phyloP scores from a whole-genome alignment of 768 basidiomycete genomes.

The Cystobasidium ongulense region DNA sequence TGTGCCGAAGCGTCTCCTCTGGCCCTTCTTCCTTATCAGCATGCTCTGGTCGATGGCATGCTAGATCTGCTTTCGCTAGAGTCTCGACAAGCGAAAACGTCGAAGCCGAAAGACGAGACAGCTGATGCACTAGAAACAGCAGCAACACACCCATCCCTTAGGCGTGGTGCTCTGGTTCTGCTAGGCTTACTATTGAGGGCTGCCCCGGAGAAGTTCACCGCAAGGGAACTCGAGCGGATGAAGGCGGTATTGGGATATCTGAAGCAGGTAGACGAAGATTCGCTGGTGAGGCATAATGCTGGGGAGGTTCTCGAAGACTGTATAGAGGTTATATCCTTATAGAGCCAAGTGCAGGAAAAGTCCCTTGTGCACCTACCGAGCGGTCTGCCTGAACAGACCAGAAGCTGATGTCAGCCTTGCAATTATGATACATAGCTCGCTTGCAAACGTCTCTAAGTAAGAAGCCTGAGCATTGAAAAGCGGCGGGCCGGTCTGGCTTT shows the following conservation, averaged over 20 bases:
- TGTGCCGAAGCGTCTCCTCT: conserved; percentile 60
- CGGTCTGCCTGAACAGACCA: not conserved
- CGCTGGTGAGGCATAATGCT: conserved; percentile 51
- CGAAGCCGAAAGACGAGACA: conserved; percentile 43
- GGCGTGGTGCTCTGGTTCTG: conserved; percentile 80
- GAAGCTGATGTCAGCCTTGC: too few relatives aligned
- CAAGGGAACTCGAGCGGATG: conserved; percentile 51
- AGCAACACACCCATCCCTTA: conserved; percentile 65
- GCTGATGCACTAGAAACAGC: conserved; percentile 55
- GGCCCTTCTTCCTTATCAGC: conserved; percentile 58
- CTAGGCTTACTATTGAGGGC: conserved; percentile 62
- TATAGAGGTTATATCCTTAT: conserved; percentile 12
- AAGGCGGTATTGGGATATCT: conserved; percentile 62
- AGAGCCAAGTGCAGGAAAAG: not conserved
- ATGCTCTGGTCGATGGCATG: conserved; percentile 60
- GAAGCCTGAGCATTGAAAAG: too few relatives aligned
- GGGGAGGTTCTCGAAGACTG: conserved; percentile 27
- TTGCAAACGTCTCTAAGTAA: too few relatives aligned
- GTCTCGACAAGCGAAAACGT: conserved; percentile 30
- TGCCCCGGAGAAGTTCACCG: conserved; percentile 44
- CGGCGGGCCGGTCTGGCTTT: too few relatives aligned
- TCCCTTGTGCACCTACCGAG: not conserved
- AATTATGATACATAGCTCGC: too few relatives aligned
- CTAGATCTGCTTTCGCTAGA: conserved; percentile 60
- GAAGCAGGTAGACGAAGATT: conserved; percentile 62